Evolutionary conservation across 495 filamentous ascomycete genomes (phyloP), one percentile per base, ranked within the genome.

Genomic region (Podospora australis): DNA sequence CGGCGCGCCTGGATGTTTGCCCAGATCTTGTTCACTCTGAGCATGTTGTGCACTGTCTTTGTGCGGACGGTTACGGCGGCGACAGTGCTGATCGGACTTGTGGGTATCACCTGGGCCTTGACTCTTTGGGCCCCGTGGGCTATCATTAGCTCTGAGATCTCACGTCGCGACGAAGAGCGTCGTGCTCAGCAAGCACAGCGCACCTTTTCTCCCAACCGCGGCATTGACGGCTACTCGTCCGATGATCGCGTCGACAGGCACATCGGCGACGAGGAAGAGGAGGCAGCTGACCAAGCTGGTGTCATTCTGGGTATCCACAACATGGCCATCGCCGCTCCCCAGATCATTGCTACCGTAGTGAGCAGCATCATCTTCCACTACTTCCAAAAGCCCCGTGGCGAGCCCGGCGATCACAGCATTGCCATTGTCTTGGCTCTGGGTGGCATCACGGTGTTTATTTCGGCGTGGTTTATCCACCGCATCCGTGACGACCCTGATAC

Each of bases 91-190:
- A 83, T 92, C 39, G 86, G 79, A 5, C 60, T 92, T 10, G 76
- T 94, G 49, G 90, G 90, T 14, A 80, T 96, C 46, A 85, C 83
- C 10, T 96, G 90, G 90, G 88, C 90, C 19, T 67, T 95, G 42
- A 87, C 88, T 16, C 74, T 90, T 24, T 96, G 90, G 90, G 90
- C 87, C 0, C 90, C 90, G 0, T 96, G 90, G 71, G 89, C 90
- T 28, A 82, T 96, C 53, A 95, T 96, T 58, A 84, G 83, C 40
- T 83, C 86, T 26, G 90, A 96, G 66, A 87, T 96, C 34, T 80
- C 80, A 40, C 83, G 82, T 44, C 80, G 87, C 24, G 86, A 95
- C 57, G 78, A 82, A 39, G 70, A 84, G 17, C 74, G 81, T 40
- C 82, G 85, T 17, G 66, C 74, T 16, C 72, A 70, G 32, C 66